A percentile compares a stretch with the other conserved stretches of the same genome.
These are phyloP conservation scores for Spathaspora sp. DNA, from an alignment of 805 yeast genomes.

Conservation along the genomic window DNA sequence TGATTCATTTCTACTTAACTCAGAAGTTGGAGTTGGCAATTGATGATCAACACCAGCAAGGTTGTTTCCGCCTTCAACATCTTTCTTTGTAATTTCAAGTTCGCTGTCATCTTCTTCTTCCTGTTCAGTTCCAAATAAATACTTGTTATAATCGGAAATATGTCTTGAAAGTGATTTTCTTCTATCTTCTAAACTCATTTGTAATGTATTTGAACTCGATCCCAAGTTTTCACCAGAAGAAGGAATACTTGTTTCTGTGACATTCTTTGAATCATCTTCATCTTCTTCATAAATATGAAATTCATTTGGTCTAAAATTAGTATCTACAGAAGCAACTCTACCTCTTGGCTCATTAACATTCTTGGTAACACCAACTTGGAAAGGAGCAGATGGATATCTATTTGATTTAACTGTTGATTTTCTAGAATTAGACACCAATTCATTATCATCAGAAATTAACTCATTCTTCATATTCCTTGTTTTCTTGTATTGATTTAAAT, in stretches of 20 bases:
- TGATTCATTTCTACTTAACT: constrained; percentile 6
- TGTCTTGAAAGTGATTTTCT: constrained; percentile 13
- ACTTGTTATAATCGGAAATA: constrained; percentile 25
- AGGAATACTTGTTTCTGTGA: neutral
- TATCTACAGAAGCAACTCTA: constrained; percentile 18
- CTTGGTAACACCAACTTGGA: constrained; percentile 7
- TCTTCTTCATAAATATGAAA: constrained; percentile 7
- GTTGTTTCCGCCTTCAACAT: neutral
- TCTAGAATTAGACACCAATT: constrained; percentile 22
- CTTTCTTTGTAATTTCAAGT: neutral
- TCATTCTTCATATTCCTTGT: constrained; percentile 2
- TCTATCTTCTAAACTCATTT: constrained; percentile 6
- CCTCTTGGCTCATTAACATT: constrained; percentile 4
- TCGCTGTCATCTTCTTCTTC: constrained; percentile 7
- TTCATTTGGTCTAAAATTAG: constrained; percentile 16
- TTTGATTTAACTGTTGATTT: constrained; percentile 28
- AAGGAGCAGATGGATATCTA: constrained; percentile 35
- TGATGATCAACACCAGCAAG: neutral
- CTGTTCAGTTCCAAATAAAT: constrained; percentile 15
- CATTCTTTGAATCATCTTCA: constrained; percentile 3
- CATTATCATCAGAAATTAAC: constrained; percentile 6
- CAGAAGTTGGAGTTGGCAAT: constrained; percentile 1
- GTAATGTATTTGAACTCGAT: neutral
- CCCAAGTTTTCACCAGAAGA: neutral
- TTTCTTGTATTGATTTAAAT: constrained; percentile 5